Conservation (phyloP, 805 yeast species). For the Komagataella kurtzmanii region DNA sequence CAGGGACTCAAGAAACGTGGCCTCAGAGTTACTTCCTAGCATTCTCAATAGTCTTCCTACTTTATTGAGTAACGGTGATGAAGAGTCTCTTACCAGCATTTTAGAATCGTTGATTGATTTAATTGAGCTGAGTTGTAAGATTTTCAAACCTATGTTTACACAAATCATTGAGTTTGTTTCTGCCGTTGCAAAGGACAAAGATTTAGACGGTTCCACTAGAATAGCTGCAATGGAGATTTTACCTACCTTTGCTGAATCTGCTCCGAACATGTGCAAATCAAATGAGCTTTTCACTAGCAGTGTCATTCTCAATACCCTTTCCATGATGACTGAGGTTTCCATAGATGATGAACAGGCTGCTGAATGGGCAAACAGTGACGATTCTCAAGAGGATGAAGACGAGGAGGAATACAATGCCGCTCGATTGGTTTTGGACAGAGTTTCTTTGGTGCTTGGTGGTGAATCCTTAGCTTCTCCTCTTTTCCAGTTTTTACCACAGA, state of each 20-base stretch:
- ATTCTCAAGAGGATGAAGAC: slow-evolving; percentile 65
- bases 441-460: slow-evolving; percentile 74
- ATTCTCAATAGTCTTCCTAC: slow-evolving; percentile 80
- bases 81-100: slow-evolving; percentile 73
- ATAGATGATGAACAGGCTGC: slow-evolving; percentile 79
- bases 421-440: slow-evolving; percentile 88
- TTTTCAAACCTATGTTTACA: slow-evolving; percentile 84
- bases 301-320: slow-evolving; percentile 60
- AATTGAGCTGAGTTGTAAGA: slow-evolving; percentile 87
- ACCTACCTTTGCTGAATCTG: slow-evolving; percentile 83
- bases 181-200: slow-evolving; percentile 70
- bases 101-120: slow-evolving; percentile 81
- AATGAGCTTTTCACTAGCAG: slow-evolving; percentile 60
- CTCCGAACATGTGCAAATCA: slow-evolving; percentile 89
- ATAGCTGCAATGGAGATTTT: slow-evolving; percentile 79
- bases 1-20: not conserved
- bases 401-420: slow-evolving; percentile 87
- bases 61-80: slow-evolving; percentile 66
- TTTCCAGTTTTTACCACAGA: slow-evolving; percentile 74
- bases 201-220: slow-evolving; percentile 68
- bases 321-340: slow-evolving; percentile 89
- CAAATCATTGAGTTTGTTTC: slow-evolving; percentile 79
- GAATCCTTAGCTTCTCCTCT: slow-evolving; percentile 73
- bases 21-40: slow-evolving; percentile 56
- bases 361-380: slow-evolving; percentile 75